Base-by-base conservation (phyloP, 768 basidiomycete species). In the Leccinum ochraceum region DNA sequence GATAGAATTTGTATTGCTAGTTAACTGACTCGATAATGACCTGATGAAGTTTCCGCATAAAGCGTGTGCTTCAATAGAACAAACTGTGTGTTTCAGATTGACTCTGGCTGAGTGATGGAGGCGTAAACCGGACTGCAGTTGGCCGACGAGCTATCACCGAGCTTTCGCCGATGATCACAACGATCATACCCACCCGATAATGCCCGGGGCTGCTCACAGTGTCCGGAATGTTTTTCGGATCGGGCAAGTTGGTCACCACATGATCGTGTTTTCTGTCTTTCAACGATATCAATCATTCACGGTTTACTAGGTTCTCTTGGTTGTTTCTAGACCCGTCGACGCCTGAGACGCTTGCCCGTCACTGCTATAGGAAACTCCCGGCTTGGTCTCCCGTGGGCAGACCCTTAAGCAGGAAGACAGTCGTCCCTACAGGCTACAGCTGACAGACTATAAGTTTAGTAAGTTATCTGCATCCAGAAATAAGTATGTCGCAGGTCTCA, bases 1-100 rank as follows among this genome's bases (percentile, higher is more conserved):
- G 46, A 26, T 71, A 75, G 64, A 73, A 32, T 17, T 13, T 72
- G 73, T 72, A 74, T 71, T 32, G 1, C 6, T 71, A 73, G 57
- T 46, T 46, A 20, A 46, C n/a, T 46, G 44, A 46, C 44, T 20
- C 4, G 20, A 46, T 46, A 20, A 46, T 20, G 44, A 46, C 44
- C 4, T 46, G n/a, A 46, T 13, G 44, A 46, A 46, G 44, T 46
- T 20, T 46, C 44, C 20, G 44, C 20, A 46, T 42, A 42, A 42
- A 10, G 42, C 42, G 42, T 42, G 17, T 42, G 42, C 42, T 42
- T 42, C 42, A 42, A 42, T 42, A n/a, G 42, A 42, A n/a, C 42
- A 42, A 42, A 42, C 3, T 42, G 8, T 42, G 39, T 42, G 42
- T 42, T 42, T 42, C 9, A 17, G 37, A 37, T 10, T 37, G 37